phyloP scores from a whole-genome alignment of 345 rosid genomes.

The Brassica rapa region DNA sequence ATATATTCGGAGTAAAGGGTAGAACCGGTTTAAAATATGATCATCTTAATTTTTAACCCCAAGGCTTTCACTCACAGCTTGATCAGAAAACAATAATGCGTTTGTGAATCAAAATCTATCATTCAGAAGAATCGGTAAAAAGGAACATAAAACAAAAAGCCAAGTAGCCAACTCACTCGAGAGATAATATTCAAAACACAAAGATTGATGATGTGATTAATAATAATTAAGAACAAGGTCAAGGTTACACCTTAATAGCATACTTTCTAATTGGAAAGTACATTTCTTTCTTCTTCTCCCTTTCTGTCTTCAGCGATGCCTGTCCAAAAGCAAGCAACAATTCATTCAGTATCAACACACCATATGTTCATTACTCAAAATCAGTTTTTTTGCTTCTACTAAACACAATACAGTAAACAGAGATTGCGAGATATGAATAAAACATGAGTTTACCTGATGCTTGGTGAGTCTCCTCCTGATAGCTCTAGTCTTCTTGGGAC shows the following conservation, averaged over 20 bases:
- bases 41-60: not conserved
- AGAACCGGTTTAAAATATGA: not conserved
- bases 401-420: not conserved
- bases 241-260: slow-evolving; percentile 79
- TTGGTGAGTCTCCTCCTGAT: slow-evolving; percentile 91
- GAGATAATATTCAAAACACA: slow-evolving; percentile 16
- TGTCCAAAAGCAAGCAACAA: slow-evolving; percentile 19
- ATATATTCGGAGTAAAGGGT: not conserved
- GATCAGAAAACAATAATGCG: not conserved
- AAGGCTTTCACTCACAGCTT: not conserved
- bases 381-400: not conserved
- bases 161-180: slow-evolving; percentile 12
- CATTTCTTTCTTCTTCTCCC: slow-evolving; percentile 91
- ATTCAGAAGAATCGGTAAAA: not conserved
- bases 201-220: not conserved
- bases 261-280: slow-evolving; percentile 88
- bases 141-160: not conserved
- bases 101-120: slow-evolving; percentile 7
- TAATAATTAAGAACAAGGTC: not conserved
- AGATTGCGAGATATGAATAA: not conserved
- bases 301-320: slow-evolving; percentile 76
- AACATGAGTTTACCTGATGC: slow-evolving; percentile 48
- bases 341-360: not conserved
- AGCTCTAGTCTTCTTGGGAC: slow-evolving; percentile 97
- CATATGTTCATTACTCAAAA: not conserved